Percentiles rank a stretch among this genome's conserved stretches.
phyloP scores from a whole-genome alignment of 352 stramenopile species.

The Globisporangium camurandrum region DNA sequence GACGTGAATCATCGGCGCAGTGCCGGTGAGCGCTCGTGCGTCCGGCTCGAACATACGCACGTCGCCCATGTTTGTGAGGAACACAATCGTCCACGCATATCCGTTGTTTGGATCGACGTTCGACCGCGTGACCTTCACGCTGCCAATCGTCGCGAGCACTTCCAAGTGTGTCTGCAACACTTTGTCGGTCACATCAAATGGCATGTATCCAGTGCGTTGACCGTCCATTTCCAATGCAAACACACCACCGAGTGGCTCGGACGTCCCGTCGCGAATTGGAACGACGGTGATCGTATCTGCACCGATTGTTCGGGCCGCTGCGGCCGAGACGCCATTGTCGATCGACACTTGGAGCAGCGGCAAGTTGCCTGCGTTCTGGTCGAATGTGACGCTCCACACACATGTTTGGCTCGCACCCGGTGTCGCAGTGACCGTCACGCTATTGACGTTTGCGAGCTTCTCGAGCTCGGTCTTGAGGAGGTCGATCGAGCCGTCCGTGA shows the following conservation, averaged over 20 bases:
- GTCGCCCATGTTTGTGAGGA: constrained; percentile 88
- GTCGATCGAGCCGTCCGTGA: constrained; percentile 79
- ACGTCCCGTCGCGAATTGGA: constrained; percentile 37
- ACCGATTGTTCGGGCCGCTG: constrained; percentile 17
- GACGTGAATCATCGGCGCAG: constrained; percentile 73
- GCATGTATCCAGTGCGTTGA: constrained; percentile 88
- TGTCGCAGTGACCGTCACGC: constrained; percentile 79
- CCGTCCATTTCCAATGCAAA: constrained; percentile 89
- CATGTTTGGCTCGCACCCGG: constrained; percentile 65
- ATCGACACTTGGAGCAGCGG: constrained; percentile 46
- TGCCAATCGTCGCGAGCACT: constrained; percentile 82
- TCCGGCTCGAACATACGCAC: constrained; percentile 75
- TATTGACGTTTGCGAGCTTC: constrained; percentile 82
- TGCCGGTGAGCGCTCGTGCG: constrained; percentile 83
- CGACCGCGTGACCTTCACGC: constrained; percentile 79
- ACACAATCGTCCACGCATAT: constrained; percentile 91
- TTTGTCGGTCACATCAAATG: constrained; percentile 82
- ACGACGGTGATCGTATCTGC: constrained; percentile 46
- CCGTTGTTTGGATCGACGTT: constrained; percentile 88
- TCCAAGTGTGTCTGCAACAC: constrained; percentile 88
- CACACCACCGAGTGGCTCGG: constrained; percentile 41
- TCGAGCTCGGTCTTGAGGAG: constrained; percentile 94
- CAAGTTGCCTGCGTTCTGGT: constrained; percentile 88
- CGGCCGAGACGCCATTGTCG: constrained; percentile 29
- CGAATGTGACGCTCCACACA: constrained; percentile 91